Evolutionary conservation across 106 monocot genomes (phyloP).

Genomic region (Amphibolis antarctica): DNA sequence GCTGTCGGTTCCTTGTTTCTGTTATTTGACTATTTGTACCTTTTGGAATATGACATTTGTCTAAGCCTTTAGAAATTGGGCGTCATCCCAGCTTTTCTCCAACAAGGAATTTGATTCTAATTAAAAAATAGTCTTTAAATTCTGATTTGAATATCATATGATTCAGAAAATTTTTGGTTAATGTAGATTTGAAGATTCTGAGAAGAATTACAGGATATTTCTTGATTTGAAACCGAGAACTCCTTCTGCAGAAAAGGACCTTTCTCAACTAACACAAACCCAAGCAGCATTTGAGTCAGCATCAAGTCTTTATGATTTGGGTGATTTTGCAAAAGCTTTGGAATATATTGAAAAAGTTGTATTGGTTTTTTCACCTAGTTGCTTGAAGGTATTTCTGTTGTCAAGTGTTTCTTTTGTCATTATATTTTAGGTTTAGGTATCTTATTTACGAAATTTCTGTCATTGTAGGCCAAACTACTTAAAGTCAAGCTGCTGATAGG

Average conservation of each 20-base stretch:
- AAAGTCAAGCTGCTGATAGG: constrained; percentile 65
- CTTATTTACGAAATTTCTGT: not conserved
- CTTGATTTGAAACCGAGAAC: constrained; percentile 62
- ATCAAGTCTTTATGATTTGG: constrained; percentile 49
- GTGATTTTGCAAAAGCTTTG: constrained; percentile 72
- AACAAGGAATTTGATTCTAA: no score
- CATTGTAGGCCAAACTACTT: constrained; percentile 67
- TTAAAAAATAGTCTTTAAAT: not conserved
- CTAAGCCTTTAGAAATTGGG: no score
- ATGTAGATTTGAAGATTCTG: constrained; percentile 85
- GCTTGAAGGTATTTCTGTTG: constrained; percentile 47
- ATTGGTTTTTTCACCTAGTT: constrained; percentile 77
- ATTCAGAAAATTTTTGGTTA: constrained; percentile 19
- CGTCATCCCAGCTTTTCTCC: no score
- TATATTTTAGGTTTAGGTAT: not conserved
- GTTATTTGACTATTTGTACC: no score
- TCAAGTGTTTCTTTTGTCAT: not conserved
- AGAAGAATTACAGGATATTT: constrained; percentile 60
- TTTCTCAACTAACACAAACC: constrained; percentile 72
- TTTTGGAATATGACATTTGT: no score
- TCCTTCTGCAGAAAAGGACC: constrained; percentile 72
- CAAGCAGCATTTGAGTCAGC: constrained; percentile 66
- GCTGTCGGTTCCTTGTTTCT: no score
- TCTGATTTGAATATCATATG: constrained; percentile 15
- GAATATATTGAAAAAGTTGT: constrained; percentile 87